Conservation (phyloP, 2,329 filamentous ascomycete genomes). For the Monosporascus ibericus region DNA sequence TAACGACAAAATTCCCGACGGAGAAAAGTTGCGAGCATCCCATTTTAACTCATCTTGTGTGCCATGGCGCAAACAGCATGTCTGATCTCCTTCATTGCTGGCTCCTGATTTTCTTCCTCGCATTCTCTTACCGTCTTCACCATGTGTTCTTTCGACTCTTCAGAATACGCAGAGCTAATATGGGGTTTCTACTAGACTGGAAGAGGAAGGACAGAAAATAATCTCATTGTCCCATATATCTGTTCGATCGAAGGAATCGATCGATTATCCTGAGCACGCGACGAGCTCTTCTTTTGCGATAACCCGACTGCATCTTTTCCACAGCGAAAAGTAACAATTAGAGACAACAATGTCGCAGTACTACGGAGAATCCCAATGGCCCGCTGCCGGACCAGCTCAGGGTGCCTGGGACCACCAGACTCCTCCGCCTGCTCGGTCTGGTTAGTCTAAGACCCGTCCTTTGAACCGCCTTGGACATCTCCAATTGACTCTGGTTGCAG, state of each 20-base stretch:
- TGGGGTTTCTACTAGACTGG: neutral
- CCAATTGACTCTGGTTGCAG: constrained; percentile 35
- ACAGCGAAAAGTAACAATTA: neutral
- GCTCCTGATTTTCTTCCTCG: neutral
- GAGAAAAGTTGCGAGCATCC: neutral
- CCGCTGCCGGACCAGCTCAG: constrained; percentile 43
- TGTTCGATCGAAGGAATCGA: neutral
- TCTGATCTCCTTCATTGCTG: neutral
- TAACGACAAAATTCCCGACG: neutral
- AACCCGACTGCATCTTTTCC: constrained; percentile 1
- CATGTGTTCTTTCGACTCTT: neutral
- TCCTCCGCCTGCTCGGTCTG: constrained; percentile 57
- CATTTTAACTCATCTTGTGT: neutral
- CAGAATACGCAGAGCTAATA: neutral
- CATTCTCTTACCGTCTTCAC: neutral
- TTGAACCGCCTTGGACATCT: neutral
- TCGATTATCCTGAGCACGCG: neutral
- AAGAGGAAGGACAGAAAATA: constrained; percentile 8
- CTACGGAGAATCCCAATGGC: constrained; percentile 29
- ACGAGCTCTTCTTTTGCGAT: constrained; percentile 1
- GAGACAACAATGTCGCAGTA: constrained; percentile 26
- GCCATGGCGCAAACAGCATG: neutral
- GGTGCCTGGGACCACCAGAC: constrained; percentile 67
- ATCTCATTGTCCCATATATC: constrained; percentile 8
- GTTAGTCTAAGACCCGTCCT: constrained; percentile 33